Evolutionary conservation across 2,329 filamentous ascomycete species (phyloP), one percentile per base, ranked within the genome.

Genomic region (Alternaria arborescens): DNA sequence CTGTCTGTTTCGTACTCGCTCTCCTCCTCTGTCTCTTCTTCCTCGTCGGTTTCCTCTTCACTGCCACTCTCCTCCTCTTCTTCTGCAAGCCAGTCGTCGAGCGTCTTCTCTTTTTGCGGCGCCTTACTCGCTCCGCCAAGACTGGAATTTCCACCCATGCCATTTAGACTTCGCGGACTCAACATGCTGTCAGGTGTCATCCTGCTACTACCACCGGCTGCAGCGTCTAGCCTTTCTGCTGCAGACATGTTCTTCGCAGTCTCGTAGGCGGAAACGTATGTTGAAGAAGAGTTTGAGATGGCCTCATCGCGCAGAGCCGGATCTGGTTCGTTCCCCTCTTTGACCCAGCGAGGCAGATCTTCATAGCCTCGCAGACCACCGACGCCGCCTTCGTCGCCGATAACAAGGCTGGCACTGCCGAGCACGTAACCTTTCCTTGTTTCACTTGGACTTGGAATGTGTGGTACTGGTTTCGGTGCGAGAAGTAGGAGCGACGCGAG

Each of bases 381-480:
- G 10, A 91, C 79, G 3, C 90, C 91, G 6, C 88, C 88, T 7
- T 91, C 91, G 1, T 89, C 88, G 1, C 92, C 93, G 11, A 98
- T 83, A 0, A 97, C 91, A 0, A 98, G 85, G 16, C 93, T 94
- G 1, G 94, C 88, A 3, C 92, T 95, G 11, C 95, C 95, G 0
- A 99, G 84, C 1, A 90, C 84, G 59, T 94, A 90, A 0, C 88
- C 89, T 65, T 89, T 92, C 34, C 94, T 87, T 3, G 87, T 89
- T 75, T 97, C 94, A 0, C 92, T 97, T 0, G 95, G 95, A 60
- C 92, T 97, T 0, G 93, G 93, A 0, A 91, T 91, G 62, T 97
- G 92, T 0, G 95, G 95, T 0, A 95, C 93, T 0, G 95, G 94
- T 76, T 99, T 99, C 0, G 95, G 94, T 0, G 95, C 95, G 2